phyloP scores from a whole-genome alignment of 345 rosid species.

The Isatis tinctoria region DNA sequence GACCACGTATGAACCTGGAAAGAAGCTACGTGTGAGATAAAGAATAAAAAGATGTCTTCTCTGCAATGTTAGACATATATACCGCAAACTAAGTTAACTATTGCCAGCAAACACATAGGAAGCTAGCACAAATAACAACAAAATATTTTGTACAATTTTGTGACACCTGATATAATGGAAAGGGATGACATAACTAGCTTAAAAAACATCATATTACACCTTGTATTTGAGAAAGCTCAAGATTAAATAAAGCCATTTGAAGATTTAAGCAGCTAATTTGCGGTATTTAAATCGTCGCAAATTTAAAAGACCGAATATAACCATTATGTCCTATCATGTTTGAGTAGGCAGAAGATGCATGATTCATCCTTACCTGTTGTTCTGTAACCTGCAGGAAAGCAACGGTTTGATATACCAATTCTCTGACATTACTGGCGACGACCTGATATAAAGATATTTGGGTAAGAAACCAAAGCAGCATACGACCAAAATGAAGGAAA shows the following conservation, averaged over 20 bases:
- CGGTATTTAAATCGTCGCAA: background rate
- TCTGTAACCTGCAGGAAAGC: slow-evolving; percentile 90
- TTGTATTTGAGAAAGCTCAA: background rate
- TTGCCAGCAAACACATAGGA: slow-evolving; percentile 1
- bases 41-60: background rate
- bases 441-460: slow-evolving; percentile 41
- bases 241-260: background rate
- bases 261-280: background rate
- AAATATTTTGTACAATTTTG: background rate
- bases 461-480: slow-evolving; percentile 7
- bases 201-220: background rate
- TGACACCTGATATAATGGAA: background rate
- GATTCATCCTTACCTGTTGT: slow-evolving; percentile 55
- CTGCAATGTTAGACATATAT: slow-evolving; percentile 2
- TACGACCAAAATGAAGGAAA: background rate
- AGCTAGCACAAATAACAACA: background rate
- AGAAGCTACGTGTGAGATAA: slow-evolving; percentile 10
- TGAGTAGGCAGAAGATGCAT: slow-evolving; percentile 15
- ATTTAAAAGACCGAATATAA: background rate
- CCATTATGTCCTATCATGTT: slow-evolving; percentile 8
- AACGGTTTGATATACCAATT: slow-evolving; percentile 72
- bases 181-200: slow-evolving; percentile 1
- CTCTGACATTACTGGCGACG: slow-evolving; percentile 48
- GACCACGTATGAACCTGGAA: slow-evolving; percentile 79
- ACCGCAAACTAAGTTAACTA: background rate